A percentile compares a stretch with the other conserved stretches of the same genome.
phyloP scores from a whole-genome alignment of 2,329 filamentous ascomycete species.

The Aureobasidium leucospermi region DNA sequence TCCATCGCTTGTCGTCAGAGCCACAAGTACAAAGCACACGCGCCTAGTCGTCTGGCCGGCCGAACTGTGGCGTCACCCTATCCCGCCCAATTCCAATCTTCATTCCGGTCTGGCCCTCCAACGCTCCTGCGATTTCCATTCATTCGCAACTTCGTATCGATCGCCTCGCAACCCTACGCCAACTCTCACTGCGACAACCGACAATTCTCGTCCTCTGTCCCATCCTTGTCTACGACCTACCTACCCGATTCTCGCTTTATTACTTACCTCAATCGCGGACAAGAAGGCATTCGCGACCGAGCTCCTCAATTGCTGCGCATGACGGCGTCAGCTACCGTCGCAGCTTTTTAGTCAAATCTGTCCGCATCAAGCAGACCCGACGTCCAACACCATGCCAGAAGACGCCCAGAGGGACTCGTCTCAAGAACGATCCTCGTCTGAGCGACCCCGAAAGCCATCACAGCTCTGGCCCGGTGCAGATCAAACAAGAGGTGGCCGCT shows the following conservation, averaged over 20 bases:
- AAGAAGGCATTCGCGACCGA: too few species aligned
- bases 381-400: neutral
- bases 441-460: neutral
- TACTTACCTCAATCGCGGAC: too few species aligned
- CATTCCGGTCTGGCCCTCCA: conserved; percentile 1
- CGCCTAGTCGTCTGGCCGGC: neutral
- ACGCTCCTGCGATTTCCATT: neutral
- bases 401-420: neutral
- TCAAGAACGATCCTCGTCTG: neutral
- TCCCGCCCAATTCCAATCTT: neutral
- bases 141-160: neutral
- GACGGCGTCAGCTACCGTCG: neutral
- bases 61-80: neutral
- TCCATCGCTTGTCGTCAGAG: neutral
- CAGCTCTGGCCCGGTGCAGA: neutral
- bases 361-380: neutral
- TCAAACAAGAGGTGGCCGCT: neutral
- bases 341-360: neutral
- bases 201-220: neutral
- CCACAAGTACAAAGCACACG: neutral
- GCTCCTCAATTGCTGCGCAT: neutral
- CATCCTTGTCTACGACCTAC: neutral
- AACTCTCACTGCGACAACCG: neutral
- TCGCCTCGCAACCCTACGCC: neutral
- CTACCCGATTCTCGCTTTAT: neutral